Evolutionary conservation across 108 stramenopile genomes (phyloP).

Genomic region (Fragilaria crotonensis): DNA sequence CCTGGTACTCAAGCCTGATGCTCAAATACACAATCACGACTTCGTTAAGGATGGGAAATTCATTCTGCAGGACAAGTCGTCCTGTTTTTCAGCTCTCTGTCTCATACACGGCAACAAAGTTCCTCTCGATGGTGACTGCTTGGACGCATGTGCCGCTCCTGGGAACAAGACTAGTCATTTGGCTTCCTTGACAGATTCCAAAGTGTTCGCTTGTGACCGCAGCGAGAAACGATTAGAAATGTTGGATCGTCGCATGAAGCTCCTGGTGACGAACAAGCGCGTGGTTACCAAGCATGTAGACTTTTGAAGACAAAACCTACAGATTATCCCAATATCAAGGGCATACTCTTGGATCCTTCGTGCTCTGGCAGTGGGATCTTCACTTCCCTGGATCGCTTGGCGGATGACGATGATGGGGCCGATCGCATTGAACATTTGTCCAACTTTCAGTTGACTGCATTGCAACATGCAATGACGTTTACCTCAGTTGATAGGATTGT

Average conservation of each 20-base stretch:
- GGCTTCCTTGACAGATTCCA: constrained; percentile 56
- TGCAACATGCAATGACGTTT: constrained; percentile 87
- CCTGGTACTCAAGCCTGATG: constrained; percentile 61
- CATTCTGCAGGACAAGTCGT: constrained; percentile 89
- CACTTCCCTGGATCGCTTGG: constrained; percentile 54
- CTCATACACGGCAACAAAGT: constrained; percentile 50
- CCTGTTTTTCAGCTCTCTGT: constrained; percentile 93
- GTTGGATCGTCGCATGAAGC: constrained; percentile 58
- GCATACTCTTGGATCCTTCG: constrained; percentile 95
- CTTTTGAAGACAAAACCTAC: constrained; percentile 72
- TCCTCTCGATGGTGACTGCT: constrained; percentile 33
- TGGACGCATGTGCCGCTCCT: constrained; percentile 99
- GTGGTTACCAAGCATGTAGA: constrained; percentile 55
- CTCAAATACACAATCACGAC: constrained; percentile 33
- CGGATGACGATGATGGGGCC: constrained; percentile 18
- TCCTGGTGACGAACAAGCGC: constrained; percentile 3
- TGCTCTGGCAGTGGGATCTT: constrained; percentile 98
- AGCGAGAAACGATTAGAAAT: constrained; percentile 58
- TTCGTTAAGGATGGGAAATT: constrained; percentile 65
- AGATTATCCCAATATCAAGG: constrained; percentile 53
- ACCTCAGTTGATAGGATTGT: constrained; percentile 84
- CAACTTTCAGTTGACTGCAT: constrained; percentile 84
- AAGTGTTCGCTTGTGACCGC: constrained; percentile 90
- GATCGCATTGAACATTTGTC: constrained; percentile 67
- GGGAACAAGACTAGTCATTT: constrained; percentile 98